Conservation (phyloP, 306 rosid genomes). For the Cyclanthera cordifolia region DNA sequence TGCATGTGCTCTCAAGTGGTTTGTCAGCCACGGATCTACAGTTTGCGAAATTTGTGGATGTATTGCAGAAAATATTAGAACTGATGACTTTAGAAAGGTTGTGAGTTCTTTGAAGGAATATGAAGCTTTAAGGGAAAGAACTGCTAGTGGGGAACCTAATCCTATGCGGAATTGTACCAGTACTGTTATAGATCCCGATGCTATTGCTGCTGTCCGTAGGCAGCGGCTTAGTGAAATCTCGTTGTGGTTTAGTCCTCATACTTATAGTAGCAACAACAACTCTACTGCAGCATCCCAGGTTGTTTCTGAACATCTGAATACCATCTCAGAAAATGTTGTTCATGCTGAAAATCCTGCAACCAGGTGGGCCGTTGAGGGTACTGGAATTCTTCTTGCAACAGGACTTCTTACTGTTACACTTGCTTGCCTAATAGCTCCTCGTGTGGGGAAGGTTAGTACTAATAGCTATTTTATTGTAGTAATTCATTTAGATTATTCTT, state of each 20-base stretch:
- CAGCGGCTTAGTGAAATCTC: conserved; percentile 83
- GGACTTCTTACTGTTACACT: conserved; percentile 88
- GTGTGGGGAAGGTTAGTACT: conserved; percentile 69
- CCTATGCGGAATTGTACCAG: conserved; percentile 30
- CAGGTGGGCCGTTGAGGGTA: conserved; percentile 86
- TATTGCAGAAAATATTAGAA: conserved; percentile 58
- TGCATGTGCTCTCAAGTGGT: conserved; percentile 96
- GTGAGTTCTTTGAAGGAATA: conserved; percentile 65
- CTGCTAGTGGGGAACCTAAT: conserved; percentile 58
- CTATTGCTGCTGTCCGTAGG: conserved; percentile 87
- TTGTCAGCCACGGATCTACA: conserved; percentile 86
- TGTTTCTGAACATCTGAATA: conserved; percentile 46
- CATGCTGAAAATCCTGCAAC: conserved; percentile 59
- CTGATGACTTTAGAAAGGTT: conserved; percentile 60
- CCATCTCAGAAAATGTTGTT: conserved; percentile 36
- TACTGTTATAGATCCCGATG: conserved; percentile 75
- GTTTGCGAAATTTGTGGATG: conserved; percentile 86
- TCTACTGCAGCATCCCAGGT: conserved; percentile 44
- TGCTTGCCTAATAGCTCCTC: conserved; percentile 96
- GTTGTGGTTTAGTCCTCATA: conserved; percentile 78
- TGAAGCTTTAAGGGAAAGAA: conserved; percentile 79
- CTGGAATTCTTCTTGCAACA: conserved; percentile 91
- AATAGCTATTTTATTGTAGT: conserved; percentile 4
- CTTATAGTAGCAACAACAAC: conserved; percentile 28
- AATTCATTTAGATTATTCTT: neutral